Evolutionary conservation across 176 grass and related monocot species (phyloP).

Genomic region (Hyparrhenia diplandra): DNA sequence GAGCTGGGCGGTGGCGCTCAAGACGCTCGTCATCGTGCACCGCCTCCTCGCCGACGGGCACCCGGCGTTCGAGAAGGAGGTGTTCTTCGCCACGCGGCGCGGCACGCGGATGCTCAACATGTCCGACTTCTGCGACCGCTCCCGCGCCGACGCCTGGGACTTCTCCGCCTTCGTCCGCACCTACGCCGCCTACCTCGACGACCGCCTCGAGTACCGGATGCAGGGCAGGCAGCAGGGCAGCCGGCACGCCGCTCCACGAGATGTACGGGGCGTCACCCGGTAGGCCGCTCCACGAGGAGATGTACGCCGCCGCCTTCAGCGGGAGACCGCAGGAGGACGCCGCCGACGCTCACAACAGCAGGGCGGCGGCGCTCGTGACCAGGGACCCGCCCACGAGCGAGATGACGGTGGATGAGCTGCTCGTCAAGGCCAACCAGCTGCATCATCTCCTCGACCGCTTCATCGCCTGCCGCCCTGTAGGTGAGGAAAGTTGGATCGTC

Average conservation of each 20-base stretch:
- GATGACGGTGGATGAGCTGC: conserved; percentile 66
- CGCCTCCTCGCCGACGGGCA: conserved; percentile 78
- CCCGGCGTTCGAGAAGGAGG: conserved; percentile 51
- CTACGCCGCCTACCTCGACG: conserved; percentile 77
- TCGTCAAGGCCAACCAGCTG: conserved; percentile 48
- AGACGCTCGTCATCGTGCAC: conserved; percentile 75
- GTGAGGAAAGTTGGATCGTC: conserved; percentile 18
- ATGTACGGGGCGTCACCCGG: conserved; percentile 25
- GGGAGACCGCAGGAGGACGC: not conserved
- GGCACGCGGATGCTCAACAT: conserved; percentile 83
- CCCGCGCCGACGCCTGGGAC: conserved; percentile 64
- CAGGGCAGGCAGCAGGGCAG: conserved; percentile 30
- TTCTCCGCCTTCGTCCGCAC: conserved; percentile 77
- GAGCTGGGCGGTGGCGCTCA: conserved; percentile 84
- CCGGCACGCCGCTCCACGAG: conserved; percentile 9
- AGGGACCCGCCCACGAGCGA: conserved; percentile 53
- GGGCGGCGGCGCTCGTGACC: conserved; percentile 22
- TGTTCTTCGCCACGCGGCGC: conserved; percentile 65
- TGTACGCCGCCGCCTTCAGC: not conserved
- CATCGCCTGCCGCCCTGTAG: conserved; percentile 69
- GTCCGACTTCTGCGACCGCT: conserved; percentile 69
- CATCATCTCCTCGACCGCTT: conserved; percentile 71
- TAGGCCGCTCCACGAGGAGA: not conserved
- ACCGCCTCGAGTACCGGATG: conserved; percentile 54
- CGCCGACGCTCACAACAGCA: not conserved